These are phyloP conservation scores for Tanacetum coccineum DNA, from an alignment of 129 eudicot species.

Conservation along the genomic window DNA sequence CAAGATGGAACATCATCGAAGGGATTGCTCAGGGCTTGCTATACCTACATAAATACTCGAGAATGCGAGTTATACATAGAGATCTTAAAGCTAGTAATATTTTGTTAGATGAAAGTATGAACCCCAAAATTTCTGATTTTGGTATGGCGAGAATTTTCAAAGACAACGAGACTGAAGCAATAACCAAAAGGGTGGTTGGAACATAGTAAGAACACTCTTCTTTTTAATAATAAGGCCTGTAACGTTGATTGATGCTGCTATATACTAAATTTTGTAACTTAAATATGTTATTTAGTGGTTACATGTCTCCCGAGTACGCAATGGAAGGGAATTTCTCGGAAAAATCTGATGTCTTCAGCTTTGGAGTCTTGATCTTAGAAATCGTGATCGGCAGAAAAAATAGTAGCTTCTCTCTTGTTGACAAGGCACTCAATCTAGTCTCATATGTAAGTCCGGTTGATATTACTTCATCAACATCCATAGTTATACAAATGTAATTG, in stretches of 20 bases:
- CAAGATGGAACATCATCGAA: slow-evolving; percentile 35
- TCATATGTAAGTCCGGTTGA: slow-evolving; percentile 35
- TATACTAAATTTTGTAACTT: background rate
- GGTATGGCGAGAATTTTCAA: slow-evolving; percentile 48
- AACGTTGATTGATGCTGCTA: background rate
- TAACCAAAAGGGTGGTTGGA: slow-evolving; percentile 39
- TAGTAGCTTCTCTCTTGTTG: slow-evolving; percentile 22
- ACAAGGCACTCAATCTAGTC: slow-evolving; percentile 27
- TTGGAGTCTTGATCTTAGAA: too few relatives aligned
- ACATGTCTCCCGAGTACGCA: slow-evolving; percentile 32
- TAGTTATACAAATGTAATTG: too few relatives aligned
- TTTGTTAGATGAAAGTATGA: slow-evolving; percentile 38
- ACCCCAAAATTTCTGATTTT: slow-evolving; percentile 45
- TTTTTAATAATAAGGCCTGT: background rate
- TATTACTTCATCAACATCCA: too few relatives aligned
- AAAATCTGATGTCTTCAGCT: slow-evolving; percentile 26
- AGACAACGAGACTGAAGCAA: slow-evolving; percentile 37
- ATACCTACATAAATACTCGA: slow-evolving; percentile 47
- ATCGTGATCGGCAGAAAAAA: background rate
- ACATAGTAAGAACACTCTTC: slow-evolving; percentile 32
- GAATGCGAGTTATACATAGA: slow-evolving; percentile 47
- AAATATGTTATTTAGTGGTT: slow-evolving; percentile 8
- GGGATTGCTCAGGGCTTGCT: slow-evolving; percentile 52
- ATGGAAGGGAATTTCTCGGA: slow-evolving; percentile 26
- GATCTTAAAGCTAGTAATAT: slow-evolving; percentile 50